Evolutionary conservation across 805 yeast genomes (phyloP).

Genomic region (Clavispora santaluciae): DNA sequence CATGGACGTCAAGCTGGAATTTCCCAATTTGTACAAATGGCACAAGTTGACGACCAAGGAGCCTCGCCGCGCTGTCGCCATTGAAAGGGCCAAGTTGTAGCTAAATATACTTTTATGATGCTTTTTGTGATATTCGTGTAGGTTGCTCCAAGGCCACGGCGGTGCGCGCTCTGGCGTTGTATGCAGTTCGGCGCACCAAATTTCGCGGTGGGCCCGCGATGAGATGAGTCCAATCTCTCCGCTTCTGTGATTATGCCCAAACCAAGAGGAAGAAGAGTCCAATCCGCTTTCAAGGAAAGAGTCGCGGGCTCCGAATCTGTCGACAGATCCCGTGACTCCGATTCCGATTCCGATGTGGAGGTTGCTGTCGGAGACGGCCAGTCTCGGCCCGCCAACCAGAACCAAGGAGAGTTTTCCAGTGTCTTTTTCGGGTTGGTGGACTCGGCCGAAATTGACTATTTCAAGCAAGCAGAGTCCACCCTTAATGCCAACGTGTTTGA

Average conservation of each 20-base stretch:
- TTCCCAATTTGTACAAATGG: constrained; percentile 16
- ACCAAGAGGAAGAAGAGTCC: constrained; percentile 42
- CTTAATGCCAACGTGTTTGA: constrained; percentile 77
- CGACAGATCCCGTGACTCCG: constrained; percentile 4
- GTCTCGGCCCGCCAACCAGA: not conserved
- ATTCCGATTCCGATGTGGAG: not conserved
- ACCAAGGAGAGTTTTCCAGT: constrained; percentile 16
- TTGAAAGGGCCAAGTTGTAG: constrained; percentile 8
- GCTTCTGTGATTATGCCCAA: constrained; percentile 16
- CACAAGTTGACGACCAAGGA: constrained; percentile 11
- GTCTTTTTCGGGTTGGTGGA: constrained; percentile 86
- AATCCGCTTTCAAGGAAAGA: constrained; percentile 22
- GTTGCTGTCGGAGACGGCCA: constrained; percentile 1
- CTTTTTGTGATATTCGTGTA: no score
- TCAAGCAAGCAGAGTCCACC: constrained; percentile 87
- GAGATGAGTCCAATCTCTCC: constrained; percentile 1
- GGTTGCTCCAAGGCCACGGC: no score
- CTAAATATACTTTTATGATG: no score
- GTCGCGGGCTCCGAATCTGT: constrained; percentile 9
- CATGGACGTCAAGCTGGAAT: constrained; percentile 5
- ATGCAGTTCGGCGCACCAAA: constrained; percentile 24
- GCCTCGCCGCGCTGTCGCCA: constrained; percentile 8
- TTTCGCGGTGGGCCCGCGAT: constrained; percentile 10
- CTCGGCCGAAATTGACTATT: constrained; percentile 79
- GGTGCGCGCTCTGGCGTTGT: no score